phyloP scores from a whole-genome alignment of 2,329 filamentous ascomycete species.

The Dactylellina cionopaga region DNA sequence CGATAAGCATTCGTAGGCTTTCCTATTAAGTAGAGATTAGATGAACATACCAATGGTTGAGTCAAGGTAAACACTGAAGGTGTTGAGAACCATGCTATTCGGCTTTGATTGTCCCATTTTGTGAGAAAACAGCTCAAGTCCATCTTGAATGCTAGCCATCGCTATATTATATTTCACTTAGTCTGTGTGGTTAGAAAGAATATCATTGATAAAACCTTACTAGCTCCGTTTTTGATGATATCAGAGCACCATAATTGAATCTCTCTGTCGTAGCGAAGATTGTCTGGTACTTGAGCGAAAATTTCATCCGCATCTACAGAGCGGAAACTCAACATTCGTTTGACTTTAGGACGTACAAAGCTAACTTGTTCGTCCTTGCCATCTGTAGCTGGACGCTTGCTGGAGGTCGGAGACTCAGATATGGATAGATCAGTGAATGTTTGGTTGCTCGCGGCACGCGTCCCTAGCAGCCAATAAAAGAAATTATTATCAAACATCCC shows the following conservation, averaged over 20 bases:
- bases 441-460: too few relatives aligned
- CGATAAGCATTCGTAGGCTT: background rate
- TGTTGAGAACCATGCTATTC: constrained; percentile 3
- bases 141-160: constrained; percentile 19
- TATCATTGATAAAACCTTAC: constrained; percentile 3
- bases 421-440: constrained; percentile 5
- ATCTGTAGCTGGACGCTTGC: background rate
- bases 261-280: constrained; percentile 13
- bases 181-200: background rate
- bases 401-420: background rate
- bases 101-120: constrained; percentile 22
- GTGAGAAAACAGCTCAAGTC: constrained; percentile 23
- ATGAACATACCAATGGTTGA: constrained; percentile 7
- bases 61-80: constrained; percentile 33
- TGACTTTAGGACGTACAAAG: constrained; percentile 3
- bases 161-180: background rate
- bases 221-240: constrained; percentile 21
- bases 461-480: too few relatives aligned
- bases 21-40: background rate
- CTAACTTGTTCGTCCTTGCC: background rate
- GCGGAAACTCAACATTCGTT: constrained; percentile 24
- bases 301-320: constrained; percentile 3
- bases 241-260: constrained; percentile 27
- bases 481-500: too few relatives aligned
- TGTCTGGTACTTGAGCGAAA: constrained; percentile 7